These are phyloP conservation scores for Torulaspora gathmanii DNA, from an alignment of 805 yeast species.

Conservation along the genomic window DNA sequence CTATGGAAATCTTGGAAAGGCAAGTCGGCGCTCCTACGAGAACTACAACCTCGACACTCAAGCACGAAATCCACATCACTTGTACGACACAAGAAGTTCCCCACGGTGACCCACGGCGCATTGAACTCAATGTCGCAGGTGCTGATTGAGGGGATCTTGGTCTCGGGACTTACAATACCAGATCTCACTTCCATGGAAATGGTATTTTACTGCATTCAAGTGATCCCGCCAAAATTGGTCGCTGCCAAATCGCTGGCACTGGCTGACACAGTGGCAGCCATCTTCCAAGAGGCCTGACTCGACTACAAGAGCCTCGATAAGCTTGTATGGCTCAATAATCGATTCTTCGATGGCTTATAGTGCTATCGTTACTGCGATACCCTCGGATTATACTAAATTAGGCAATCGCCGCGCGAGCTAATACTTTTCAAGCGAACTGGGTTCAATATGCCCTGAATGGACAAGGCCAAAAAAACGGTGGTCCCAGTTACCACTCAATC, in stretches of 20 bases:
- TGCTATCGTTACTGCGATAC: too few relatives aligned
- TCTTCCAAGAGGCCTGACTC: slow-evolving; percentile 2
- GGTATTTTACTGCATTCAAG: slow-evolving; percentile 23
- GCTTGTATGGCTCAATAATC: too few relatives aligned
- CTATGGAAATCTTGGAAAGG: slow-evolving; percentile 24
- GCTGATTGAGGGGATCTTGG: slow-evolving; percentile 26
- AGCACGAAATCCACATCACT: not conserved
- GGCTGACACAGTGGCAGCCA: slow-evolving; percentile 24
- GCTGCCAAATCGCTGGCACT: slow-evolving; percentile 18
- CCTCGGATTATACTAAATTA: too few relatives aligned
- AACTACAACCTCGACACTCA: slow-evolving; percentile 1
- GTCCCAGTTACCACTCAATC: too few relatives aligned
- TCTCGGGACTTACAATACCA: slow-evolving; percentile 22
- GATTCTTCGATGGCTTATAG: too few relatives aligned
- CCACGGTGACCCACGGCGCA: slow-evolving; percentile 24
- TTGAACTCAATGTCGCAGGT: slow-evolving; percentile 20
- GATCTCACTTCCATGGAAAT: slow-evolving; percentile 25
- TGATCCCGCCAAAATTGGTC: slow-evolving; percentile 20
- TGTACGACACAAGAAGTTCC: slow-evolving; percentile 13
- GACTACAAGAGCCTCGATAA: too few relatives aligned
- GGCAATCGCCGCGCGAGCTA: too few relatives aligned
- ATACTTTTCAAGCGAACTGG: too few relatives aligned
- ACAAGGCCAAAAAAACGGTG: too few relatives aligned
- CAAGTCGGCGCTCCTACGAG: slow-evolving; percentile 17
- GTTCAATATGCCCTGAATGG: too few relatives aligned